Evolutionary conservation across 2,329 filamentous ascomycete genomes (phyloP).

Genomic region (Corynespora cassiicola): DNA sequence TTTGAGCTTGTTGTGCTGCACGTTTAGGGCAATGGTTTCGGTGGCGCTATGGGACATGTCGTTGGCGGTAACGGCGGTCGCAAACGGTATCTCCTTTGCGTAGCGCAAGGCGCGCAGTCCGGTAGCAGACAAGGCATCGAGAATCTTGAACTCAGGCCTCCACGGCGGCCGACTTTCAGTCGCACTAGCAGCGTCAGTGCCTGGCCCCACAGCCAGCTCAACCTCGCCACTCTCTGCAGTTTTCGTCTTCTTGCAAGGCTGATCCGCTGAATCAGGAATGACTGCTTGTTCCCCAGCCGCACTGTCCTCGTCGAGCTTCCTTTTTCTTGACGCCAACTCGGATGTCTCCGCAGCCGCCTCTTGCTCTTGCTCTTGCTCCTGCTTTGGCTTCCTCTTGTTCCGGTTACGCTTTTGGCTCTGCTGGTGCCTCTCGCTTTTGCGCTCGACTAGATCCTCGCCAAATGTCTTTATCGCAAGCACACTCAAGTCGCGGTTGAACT

Average conservation of each 20-base stretch:
- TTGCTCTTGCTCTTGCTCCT: conserved; percentile 18
- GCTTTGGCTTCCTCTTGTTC: conserved; percentile 27
- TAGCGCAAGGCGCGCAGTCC: conserved; percentile 91
- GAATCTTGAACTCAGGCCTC: conserved; percentile 62
- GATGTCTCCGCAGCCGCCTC: conserved; percentile 6
- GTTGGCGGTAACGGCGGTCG: conserved; percentile 84
- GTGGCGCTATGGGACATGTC: conserved; percentile 82
- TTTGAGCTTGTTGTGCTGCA: conserved; percentile 78
- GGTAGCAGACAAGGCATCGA: conserved; percentile 93
- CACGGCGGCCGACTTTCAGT: conserved; percentile 21
- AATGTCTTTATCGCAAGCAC: conserved; percentile 91
- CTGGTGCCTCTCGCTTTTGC: conserved; percentile 54
- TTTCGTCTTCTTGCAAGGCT: conserved; percentile 30
- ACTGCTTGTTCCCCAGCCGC: conserved; percentile 8
- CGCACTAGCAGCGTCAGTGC: neutral
- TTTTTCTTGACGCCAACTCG: conserved; percentile 23
- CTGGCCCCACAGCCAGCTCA: conserved; percentile 1
- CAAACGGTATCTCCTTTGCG: conserved; percentile 86
- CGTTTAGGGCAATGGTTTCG: conserved; percentile 82
- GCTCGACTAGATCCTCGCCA: conserved; percentile 69
- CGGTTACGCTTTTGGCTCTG: conserved; percentile 41
- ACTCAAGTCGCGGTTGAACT: conserved; percentile 96
- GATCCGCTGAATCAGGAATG: conserved; percentile 9
- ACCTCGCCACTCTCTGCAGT: conserved; percentile 20
- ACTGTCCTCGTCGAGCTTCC: conserved; percentile 27